Evolutionary conservation across 2,329 filamentous ascomycete species (phyloP), one percentile per base, ranked within the genome.

Genomic region (Thielaviopsis euricoi): DNA sequence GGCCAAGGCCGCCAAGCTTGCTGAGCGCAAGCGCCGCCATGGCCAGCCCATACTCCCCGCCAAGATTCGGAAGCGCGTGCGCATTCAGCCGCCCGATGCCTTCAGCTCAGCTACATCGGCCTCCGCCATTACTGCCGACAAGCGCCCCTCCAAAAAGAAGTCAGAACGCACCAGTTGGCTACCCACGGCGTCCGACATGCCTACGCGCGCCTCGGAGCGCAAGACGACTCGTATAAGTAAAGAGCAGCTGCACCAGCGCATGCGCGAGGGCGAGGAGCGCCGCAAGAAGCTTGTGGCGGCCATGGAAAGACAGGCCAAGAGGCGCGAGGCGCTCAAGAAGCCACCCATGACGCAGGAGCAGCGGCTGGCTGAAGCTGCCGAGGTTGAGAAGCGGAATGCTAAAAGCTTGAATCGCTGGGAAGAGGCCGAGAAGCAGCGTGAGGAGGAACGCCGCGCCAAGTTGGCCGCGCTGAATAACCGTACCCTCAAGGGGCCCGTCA

Each of bases 401-500:
- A 94, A 88, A 76, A 97, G 86, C 69, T 73, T 95, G 66, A 96
- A 91, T 66, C 79, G 88, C 58, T 97, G 91, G 90, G 90, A 97
- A 69, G 86, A 89, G 69, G 87, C 89, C 6, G 93, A 98, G 71
- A 89, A 89, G 71, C 83, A 86, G 67, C 82, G 91, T 60, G 86
- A 90, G 63, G 88, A 91, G 65, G 87, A 95, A 66, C 80, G 91
- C 61, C 80, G 82, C 62, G 86, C 83, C 48, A 91, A 86, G 71
- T 75, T 97, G 53, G 89, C 91, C 46, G 93, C 91, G 15, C 74
- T 97, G 64, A 87, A 95, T 65, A 88, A 89, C 67, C 82, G 90
- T 53, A 88, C 86, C 55, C 77, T 97, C 9, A 84, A 91, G 57
- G 93, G 93, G 0, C 89, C 93, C 0, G 88, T 96, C 12, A 83